Conservation (phyloP, 148 eudicot species). For the Rhododendron kiyosumense region DNA sequence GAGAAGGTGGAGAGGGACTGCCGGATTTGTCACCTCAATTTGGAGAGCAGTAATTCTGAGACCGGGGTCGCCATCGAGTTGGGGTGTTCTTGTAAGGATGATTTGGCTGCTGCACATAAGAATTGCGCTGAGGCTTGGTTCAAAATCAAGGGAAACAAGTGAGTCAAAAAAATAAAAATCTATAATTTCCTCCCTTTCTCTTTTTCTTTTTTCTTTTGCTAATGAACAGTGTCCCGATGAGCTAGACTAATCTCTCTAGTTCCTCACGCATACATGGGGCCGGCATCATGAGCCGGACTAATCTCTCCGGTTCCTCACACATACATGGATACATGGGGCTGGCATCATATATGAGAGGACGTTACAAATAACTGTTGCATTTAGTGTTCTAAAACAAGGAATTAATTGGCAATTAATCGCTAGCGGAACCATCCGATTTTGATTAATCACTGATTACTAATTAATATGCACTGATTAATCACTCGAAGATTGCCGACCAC, state of each 20-base stretch:
- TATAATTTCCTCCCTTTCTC: neutral
- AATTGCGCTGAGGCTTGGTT: slow-evolving; percentile 75
- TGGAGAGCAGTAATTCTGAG: slow-evolving; percentile 28
- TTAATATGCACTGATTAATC: too few species aligned
- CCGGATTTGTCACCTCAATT: slow-evolving; percentile 55
- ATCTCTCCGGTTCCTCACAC: too few species aligned
- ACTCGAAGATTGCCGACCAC: too few species aligned
- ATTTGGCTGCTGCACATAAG: slow-evolving; percentile 66
- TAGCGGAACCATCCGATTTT: too few species aligned
- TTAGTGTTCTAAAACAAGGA: too few species aligned
- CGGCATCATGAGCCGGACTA: too few species aligned
- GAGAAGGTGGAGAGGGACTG: slow-evolving; percentile 42
- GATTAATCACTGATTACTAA: too few species aligned
- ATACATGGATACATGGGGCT: too few species aligned
- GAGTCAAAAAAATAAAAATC: slow-evolving; percentile 12
- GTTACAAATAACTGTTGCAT: too few species aligned
- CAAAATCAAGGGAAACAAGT: slow-evolving; percentile 69
- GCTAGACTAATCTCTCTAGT: neutral
- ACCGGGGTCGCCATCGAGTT: slow-evolving; percentile 44
- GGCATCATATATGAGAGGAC: too few species aligned
- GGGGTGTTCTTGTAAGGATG: slow-evolving; percentile 69
- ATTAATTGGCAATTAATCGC: too few species aligned
- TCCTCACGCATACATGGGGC: neutral
- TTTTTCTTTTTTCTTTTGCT: neutral
- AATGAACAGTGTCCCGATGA: neutral